A percentile compares a stretch with the other conserved stretches of the same genome.
Conservation (phyloP, 768 basidiomycete genomes). For the Pleurotus ostreatus region DNA sequence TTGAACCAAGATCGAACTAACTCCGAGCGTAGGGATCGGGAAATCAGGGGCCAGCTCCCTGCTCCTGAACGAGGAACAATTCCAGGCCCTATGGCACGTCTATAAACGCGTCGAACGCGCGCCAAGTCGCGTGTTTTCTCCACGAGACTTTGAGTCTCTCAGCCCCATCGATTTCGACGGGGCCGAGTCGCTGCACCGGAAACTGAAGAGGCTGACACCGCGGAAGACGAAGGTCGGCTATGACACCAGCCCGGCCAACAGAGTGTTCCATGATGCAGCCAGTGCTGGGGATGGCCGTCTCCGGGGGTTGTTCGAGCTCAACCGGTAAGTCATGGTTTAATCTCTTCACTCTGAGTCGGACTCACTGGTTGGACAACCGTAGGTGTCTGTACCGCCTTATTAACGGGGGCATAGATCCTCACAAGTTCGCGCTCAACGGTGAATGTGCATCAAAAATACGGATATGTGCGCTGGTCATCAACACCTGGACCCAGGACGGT, state of each 20-base stretch:
- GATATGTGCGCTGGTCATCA: neutral
- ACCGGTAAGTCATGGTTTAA: neutral
- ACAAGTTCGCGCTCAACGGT: neutral
- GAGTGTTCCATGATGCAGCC: neutral
- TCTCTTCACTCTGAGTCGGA: neutral
- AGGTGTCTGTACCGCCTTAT: neutral
- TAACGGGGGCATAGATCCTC: neutral
- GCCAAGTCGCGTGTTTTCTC: neutral
- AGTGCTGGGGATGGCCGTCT: neutral
- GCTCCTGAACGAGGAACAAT: neutral
- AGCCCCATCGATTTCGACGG: neutral
- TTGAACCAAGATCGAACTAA: no score
- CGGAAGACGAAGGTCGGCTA: neutral
- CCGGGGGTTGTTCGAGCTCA: neutral
- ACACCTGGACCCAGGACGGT: neutral
- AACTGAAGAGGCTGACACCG: neutral
- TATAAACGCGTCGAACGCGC: neutral
- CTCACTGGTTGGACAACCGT: neutral
- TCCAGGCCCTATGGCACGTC: neutral
- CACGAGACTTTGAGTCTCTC: conserved; percentile 1
- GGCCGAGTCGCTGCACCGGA: neutral
- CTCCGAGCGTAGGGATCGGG: neutral
- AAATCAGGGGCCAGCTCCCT: neutral
- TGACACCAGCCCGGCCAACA: conserved; percentile 2
- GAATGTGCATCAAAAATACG: neutral